Evolutionary conservation across 768 basidiomycete species (phyloP), one percentile per base, ranked within the genome.

Genomic region (Lentinula sp.): DNA sequence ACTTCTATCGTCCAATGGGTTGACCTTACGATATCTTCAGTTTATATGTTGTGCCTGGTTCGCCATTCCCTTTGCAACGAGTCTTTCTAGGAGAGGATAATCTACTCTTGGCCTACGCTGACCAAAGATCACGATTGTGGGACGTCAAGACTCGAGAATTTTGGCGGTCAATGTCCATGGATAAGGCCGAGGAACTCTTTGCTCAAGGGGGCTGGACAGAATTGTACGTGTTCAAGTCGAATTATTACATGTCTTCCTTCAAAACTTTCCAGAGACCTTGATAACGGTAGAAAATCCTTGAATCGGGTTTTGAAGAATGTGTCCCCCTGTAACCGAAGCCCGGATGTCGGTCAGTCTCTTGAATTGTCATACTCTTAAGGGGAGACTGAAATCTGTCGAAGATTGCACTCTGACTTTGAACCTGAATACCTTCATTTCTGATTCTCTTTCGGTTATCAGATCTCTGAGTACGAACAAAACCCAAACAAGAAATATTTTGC

Each of bases 111-210:
- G 72, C 89, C 1, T 98, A 98, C 71, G 77, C 77, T 2, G 86
- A 91, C 63, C 85, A 83, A 2, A 83, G 87, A 58, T 91, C 90
- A 1, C 79, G 97, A 45, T 73, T 95, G 2, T 99, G 97, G 94
- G 92, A 98, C 66, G 76, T 87, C 15, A 83, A 85, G 63, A 89
- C 87, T 0, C 81, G 82, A 60, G 95, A 97, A 66, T 88, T 98
- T 66, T 83, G 93, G 80, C 76, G 96, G 53, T 91, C 93, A 0
- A 91, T 91, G 82, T 80, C 80, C 5, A 65, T 77, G 7, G 88
- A 88, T 45, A 94, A 90, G 68, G 93, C 88, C 0, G 82, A 85
- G 54, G 93, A 93, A 53, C 76, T 93, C 60, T 66, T 96, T 4
- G 70, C 69, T 1, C 81, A 90, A 68, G 87, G 88, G 0, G 83